Evolutionary conservation across 1,284 basidiomycete genomes (phyloP), one percentile per base, ranked within the genome.

Genomic region (Malassezia restricta): DNA sequence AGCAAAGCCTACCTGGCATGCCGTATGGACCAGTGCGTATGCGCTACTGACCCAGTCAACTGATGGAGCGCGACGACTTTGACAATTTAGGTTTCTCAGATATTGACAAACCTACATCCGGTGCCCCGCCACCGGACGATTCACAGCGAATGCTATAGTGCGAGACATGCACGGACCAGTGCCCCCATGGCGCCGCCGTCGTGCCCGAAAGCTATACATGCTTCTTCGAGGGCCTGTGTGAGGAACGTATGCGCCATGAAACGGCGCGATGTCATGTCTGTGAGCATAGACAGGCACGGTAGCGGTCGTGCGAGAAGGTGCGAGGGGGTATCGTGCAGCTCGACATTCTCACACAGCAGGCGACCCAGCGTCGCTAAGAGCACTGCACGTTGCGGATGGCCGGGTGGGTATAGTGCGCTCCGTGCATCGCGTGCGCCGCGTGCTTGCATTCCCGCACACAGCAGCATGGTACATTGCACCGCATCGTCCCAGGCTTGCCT

Each of bases 1-100:
- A 86, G 83, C 67, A 85, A 82, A 64, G 79, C 83, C 32, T 96
- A 96, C 67, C 79, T 96, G 38, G 82, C 87, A 58, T 98, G 91
- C 73, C 77, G 91, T 57, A 98, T 98, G 91, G 79, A 83, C 70
- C 84, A 85, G 88, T 92, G 68, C 67, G 86, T 77, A 37, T 15
- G 15, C 33, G 11, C 33, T 35, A 35, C 15, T 35, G 5, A 35
- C 11, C 37, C 35, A 68, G 64, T 43, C 61, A 66, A 0, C 48
- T 71, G 8, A 71, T 71, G 68, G 68, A 71, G 8, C 56, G 62
- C 8, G 67, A 71, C 51, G 47, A 64, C 32, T 65, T 71, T 55
- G 49, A 55, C 28, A 68, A 71, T 27, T 50, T 71, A 2, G 68
- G 68, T 1, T 71, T 68, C 47, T 56, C 47, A 8, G 64, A 63